Percentiles rank a stretch among this genome's conserved stretches.
Conservation (phyloP, 805 yeast genomes). For the Phaffomyces thermotolerans region DNA sequence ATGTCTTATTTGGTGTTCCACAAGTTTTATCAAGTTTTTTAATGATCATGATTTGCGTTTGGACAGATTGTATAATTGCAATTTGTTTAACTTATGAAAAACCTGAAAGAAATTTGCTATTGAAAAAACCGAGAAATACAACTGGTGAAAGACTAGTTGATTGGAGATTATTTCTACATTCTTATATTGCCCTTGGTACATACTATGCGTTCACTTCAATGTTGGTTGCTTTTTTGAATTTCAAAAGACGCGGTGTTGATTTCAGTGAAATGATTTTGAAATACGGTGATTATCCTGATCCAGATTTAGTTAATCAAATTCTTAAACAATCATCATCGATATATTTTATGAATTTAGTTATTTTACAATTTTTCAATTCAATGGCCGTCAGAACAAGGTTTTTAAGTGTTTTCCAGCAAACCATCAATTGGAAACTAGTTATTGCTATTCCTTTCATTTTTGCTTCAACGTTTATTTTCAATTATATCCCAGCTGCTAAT, state of each 20-base stretch:
- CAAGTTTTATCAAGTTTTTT: slow-evolving; percentile 40
- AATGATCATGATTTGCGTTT: slow-evolving; percentile 44
- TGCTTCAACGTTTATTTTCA: slow-evolving; percentile 34
- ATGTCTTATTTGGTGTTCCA: slow-evolving; percentile 42
- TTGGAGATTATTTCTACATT: slow-evolving; percentile 32
- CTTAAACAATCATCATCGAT: slow-evolving; percentile 34
- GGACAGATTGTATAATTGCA: slow-evolving; percentile 42
- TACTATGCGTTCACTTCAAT: slow-evolving; percentile 34
- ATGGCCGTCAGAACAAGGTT: slow-evolving; percentile 36
- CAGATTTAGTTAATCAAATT: slow-evolving; percentile 20
- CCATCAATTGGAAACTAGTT: slow-evolving; percentile 22
- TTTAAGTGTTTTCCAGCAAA: slow-evolving; percentile 34
- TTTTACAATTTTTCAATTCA: slow-evolving; percentile 40
- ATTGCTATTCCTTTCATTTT: slow-evolving; percentile 31
- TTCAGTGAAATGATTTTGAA: slow-evolving; percentile 30
- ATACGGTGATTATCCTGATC: slow-evolving; percentile 27
- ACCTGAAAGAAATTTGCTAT: slow-evolving; percentile 35
- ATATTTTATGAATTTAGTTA: slow-evolving; percentile 40
- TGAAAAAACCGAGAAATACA: slow-evolving; percentile 35
- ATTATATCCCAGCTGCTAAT: slow-evolving; percentile 35
- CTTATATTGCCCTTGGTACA: slow-evolving; percentile 37
- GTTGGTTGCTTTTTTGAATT: slow-evolving; percentile 33
- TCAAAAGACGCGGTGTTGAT: slow-evolving; percentile 29
- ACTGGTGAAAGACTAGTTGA: slow-evolving; percentile 37
- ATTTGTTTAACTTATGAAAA: slow-evolving; percentile 38